These are phyloP conservation scores for Canavalia gladiata DNA, from an alignment of 306 rosid genomes.

Conservation along the genomic window DNA sequence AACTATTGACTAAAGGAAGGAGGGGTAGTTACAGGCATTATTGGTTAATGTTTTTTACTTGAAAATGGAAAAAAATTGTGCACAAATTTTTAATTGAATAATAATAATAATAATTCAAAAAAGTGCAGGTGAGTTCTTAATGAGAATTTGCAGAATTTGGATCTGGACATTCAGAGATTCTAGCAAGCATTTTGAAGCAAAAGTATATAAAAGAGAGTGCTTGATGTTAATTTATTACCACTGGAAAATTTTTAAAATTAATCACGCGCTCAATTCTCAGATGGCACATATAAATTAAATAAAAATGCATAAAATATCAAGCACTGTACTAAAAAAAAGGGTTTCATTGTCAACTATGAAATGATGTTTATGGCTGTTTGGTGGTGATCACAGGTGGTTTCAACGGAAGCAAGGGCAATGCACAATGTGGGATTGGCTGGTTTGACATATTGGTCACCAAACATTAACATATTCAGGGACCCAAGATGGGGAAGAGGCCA, in stretches of 20 bases:
- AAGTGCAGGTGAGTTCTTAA: not conserved
- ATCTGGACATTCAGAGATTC: not conserved
- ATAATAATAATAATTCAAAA: not conserved
- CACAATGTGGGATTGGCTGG: constrained; percentile 64
- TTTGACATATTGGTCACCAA: constrained; percentile 93
- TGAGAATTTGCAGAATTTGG: not conserved
- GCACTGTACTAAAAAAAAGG: not conserved
- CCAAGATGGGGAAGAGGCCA: constrained; percentile 99
- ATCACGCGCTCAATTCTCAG: not conserved
- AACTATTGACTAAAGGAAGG: constrained; percentile 36
- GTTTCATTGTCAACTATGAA: not conserved
- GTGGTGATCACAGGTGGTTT: constrained; percentile 50
- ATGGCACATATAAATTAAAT: not conserved
- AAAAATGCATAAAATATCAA: not conserved
- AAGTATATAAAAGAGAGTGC: not conserved
- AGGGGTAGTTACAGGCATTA: not conserved
- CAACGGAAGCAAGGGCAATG: constrained; percentile 77
- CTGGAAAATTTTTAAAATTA: not conserved
- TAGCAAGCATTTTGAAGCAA: not conserved
- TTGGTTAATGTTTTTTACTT: not conserved
- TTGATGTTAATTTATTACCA: constrained; percentile 36
- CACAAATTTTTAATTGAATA: not conserved
- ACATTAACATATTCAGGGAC: constrained; percentile 91
- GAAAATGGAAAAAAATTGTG: not conserved
- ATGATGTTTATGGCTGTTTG: constrained; percentile 20